Evolutionary conservation across 208 protist species (phyloP).

Genomic region (Leishmania amazonensis): DNA sequence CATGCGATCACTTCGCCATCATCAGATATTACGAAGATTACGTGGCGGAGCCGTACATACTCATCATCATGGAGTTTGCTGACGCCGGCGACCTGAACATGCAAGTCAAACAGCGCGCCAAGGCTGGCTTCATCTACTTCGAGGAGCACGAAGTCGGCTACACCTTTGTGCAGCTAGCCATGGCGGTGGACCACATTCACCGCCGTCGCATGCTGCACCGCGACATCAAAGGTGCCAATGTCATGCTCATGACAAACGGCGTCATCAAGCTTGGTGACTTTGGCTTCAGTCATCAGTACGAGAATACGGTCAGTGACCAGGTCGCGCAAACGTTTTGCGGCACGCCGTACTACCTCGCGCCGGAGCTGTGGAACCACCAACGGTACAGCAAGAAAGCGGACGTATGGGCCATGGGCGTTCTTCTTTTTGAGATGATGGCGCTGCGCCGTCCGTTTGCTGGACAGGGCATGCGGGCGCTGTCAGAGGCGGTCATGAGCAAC

Average conservation of each 20-base stretch:
- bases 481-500: constrained; percentile 61
- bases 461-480: constrained; percentile 69
- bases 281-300: constrained; percentile 82
- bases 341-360: constrained; percentile 93
- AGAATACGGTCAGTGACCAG: constrained; percentile 73
- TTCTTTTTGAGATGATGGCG: constrained; percentile 86
- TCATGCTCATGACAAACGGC: constrained; percentile 82
- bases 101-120: constrained; percentile 74
- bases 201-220: constrained; percentile 83
- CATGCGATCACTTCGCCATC: constrained; percentile 88
- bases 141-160: constrained; percentile 84
- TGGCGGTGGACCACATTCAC: constrained; percentile 88
- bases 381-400: constrained; percentile 93
- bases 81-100: constrained; percentile 85
- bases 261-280: constrained; percentile 90
- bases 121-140: constrained; percentile 59
- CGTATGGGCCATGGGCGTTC: constrained; percentile 88
- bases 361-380: constrained; percentile 89
- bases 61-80: constrained; percentile 90
- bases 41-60: constrained; percentile 59
- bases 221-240: constrained; percentile 89
- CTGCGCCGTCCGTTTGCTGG: constrained; percentile 78
- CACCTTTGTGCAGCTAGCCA: constrained; percentile 80
- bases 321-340: constrained; percentile 86
- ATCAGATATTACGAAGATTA: constrained; percentile 85